Base-by-base conservation (phyloP, 2,329 filamentous ascomycete species). In the Zarea fungicola region DNA sequence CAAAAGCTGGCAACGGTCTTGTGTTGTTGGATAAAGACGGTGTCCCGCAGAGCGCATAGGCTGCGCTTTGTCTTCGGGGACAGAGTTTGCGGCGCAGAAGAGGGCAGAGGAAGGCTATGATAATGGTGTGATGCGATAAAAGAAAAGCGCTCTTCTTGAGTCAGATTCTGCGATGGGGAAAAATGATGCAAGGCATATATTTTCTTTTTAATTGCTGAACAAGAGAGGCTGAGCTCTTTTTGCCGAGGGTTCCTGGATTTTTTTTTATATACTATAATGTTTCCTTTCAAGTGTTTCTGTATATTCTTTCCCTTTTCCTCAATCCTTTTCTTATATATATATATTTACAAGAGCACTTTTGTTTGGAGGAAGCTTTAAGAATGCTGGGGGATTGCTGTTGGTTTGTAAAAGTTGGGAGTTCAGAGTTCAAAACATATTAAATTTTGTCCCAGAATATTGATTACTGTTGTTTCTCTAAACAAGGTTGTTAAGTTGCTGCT, bases 1-100 rank as follows among this genome's bases (percentile, higher is more conserved):
- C 14, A 22, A 42, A 41, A n/a, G 2, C 14, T 19, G 19, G 35
- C 29, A 37, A 37, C 23, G 32, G 46, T 14, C n/a, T n/a, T n/a
- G 16, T 28, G 7, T 13, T 31, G 21, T 61, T 55, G 21, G 63
- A 60, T 19, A 59, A 60, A 42, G 59, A 58, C 9, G 52, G 36
- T 42, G 52, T 60, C 10, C 55, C 63, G 23, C 60, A 62, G 57
- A 65, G 60, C 52, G 62, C 63, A 45, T 66, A 62, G 59, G 54
- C 51, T 49, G 55, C 54, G 41, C 52, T 59, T 28, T 52, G 53
- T 21, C 42, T 49, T 51, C 28, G 49, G 22, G 37, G 49, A n/a
- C 35, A 42, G 13, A 43, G 31, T 16, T 32, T 43, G 36, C 10
- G 23, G 22, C 36, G 45, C 9, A 16, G 16, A 5, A 36, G 31